These are phyloP conservation scores for Alternaria sp. DNA, from an alignment of 2,329 filamentous ascomycete species.

Conservation along the genomic window DNA sequence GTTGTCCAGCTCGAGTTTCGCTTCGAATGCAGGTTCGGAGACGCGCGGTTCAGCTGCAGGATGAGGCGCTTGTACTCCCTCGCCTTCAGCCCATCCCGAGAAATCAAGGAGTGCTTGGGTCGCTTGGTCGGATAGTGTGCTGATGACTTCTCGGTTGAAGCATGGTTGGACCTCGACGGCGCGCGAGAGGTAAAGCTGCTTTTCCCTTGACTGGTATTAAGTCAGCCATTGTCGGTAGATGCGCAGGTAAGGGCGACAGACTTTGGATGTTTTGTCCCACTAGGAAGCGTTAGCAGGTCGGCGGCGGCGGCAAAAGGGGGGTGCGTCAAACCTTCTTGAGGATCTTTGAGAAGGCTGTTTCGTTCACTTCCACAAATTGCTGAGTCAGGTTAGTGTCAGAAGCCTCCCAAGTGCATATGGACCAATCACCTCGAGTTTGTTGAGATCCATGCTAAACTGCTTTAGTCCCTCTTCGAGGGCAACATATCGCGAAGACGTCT, in stretches of 20 bases:
- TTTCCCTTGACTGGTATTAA: constrained; percentile 78
- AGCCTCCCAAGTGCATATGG: constrained; percentile 16
- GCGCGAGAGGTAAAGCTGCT: constrained; percentile 93
- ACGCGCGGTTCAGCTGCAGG: constrained; percentile 42
- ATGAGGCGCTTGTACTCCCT: constrained; percentile 77
- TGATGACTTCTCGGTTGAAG: constrained; percentile 97
- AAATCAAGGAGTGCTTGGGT: constrained; percentile 95
- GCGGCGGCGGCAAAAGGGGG: not conserved
- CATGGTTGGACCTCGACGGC: constrained; percentile 98
- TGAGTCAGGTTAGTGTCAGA: constrained; percentile 54
- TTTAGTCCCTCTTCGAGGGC: constrained; percentile 96
- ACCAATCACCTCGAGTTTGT: constrained; percentile 77
- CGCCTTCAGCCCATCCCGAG: constrained; percentile 95
- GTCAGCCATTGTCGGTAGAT: constrained; percentile 44
- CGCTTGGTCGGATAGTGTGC: constrained; percentile 93
- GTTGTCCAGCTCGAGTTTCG: constrained; percentile 89
- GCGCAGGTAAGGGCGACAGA: constrained; percentile 48
- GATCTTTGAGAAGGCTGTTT: constrained; percentile 97
- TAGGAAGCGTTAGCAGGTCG: constrained; percentile 54
- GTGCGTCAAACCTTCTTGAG: constrained; percentile 78
- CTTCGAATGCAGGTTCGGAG: constrained; percentile 58
- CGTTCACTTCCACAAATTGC: constrained; percentile 98
- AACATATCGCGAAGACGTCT: constrained; percentile 90
- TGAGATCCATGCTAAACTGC: constrained; percentile 94
- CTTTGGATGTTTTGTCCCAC: constrained; percentile 99